Percentiles rank a stretch among this genome's conserved stretches.
Evolutionary conservation across 192 early-diverging fungal genomes (phyloP).

Genomic region (Coemansia javaensis): DNA sequence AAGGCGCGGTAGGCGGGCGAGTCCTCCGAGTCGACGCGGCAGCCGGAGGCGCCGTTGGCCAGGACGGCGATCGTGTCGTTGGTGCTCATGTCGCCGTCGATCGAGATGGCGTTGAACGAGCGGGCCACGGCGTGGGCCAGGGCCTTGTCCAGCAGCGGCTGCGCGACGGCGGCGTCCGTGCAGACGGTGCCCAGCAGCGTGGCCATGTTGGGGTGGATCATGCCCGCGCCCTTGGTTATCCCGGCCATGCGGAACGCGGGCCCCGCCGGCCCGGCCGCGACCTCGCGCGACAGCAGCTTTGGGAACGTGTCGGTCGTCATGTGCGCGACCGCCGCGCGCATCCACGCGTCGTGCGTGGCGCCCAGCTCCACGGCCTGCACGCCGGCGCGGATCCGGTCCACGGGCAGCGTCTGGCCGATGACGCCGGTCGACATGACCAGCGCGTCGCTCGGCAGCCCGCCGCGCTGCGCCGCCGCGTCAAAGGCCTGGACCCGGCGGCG

Average conservation of each 20-base stretch:
- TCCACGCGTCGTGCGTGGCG: constrained; percentile 67
- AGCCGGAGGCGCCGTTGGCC: constrained; percentile 68
- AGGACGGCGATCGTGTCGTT: constrained; percentile 90
- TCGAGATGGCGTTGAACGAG: constrained; percentile 91
- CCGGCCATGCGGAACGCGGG: constrained; percentile 70
- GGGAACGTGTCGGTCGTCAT: constrained; percentile 99
- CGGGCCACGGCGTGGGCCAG: constrained; percentile 77
- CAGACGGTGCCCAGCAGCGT: constrained; percentile 84
- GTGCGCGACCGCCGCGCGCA: constrained; percentile 73
- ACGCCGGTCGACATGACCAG: constrained; percentile 97
- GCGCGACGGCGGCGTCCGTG: constrained; percentile 72
- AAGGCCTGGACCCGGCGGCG: constrained; percentile 51
- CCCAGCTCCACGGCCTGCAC: constrained; percentile 46
- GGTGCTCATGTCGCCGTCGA: constrained; percentile 96
- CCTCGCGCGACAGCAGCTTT: constrained; percentile 69
- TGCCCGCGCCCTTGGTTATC: constrained; percentile 94
- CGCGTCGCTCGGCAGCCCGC: constrained; percentile 4
- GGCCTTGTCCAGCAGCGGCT: constrained; percentile 63
- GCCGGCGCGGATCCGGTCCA: constrained; percentile 77
- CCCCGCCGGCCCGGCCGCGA: constrained; percentile 34
- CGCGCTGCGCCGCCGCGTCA: not conserved
- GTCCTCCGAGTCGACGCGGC: constrained; percentile 12
- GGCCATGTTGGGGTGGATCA: constrained; percentile 99
- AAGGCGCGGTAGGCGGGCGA: constrained; percentile 64
- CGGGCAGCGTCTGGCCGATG: constrained; percentile 84